Evolutionary conservation across 2,329 filamentous ascomycete genomes (phyloP).

Genomic region (Sporothrix euskadiensis): DNA sequence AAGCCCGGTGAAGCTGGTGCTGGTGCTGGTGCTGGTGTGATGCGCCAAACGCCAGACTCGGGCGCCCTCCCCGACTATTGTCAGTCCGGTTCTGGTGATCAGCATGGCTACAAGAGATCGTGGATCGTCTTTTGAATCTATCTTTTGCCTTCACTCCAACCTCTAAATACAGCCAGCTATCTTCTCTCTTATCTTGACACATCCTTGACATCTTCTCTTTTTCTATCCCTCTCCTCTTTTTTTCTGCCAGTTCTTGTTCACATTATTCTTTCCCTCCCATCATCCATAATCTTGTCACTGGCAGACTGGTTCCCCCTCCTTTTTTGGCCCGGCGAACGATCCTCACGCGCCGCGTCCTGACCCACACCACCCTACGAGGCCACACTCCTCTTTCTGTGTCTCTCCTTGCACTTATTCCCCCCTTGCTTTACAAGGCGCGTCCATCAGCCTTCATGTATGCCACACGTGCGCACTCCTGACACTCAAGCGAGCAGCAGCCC

Average conservation of each 20-base stretch:
- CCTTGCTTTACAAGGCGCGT: conserved; percentile 14
- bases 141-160: neutral
- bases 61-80: neutral
- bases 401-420: neutral
- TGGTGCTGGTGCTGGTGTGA: no score
- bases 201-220: neutral
- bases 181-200: neutral
- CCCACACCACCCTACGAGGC: neutral
- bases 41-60: no score
- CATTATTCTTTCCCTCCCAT: neutral
- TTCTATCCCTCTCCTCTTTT: neutral
- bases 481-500: neutral
- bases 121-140: neutral
- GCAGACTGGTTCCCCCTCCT: neutral
- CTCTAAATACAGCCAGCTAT: neutral
- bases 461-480: neutral
- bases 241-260: neutral
- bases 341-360: conserved; percentile 15
- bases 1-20: neutral
- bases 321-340: neutral
- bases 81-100: conserved; percentile 10
- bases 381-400: neutral
- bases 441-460: conserved; percentile 11
- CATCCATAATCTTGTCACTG: no score
- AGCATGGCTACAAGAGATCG: neutral